Conservation (phyloP, 2,329 filamentous ascomycete species). For the Paecilomyces formosus region DNA sequence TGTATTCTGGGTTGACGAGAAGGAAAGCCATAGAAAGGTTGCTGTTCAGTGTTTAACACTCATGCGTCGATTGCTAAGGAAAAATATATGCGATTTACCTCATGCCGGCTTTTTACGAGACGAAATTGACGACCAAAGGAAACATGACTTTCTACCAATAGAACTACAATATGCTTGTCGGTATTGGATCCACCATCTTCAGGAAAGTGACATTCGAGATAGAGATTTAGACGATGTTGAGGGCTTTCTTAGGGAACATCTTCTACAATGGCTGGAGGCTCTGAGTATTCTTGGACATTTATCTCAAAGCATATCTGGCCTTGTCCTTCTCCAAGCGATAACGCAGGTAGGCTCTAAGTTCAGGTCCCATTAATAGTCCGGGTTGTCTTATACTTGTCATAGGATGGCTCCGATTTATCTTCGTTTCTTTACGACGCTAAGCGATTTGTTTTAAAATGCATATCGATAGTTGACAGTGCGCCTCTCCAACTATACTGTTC, state of each 20-base stretch:
- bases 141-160: conserved; percentile 5
- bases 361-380: background rate
- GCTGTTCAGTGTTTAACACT: background rate
- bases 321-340: background rate
- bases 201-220: conserved; percentile 3
- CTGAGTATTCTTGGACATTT: background rate
- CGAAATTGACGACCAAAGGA: background rate
- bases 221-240: conserved; percentile 1
- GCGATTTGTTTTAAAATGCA: background rate
- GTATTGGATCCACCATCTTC: conserved; percentile 14
- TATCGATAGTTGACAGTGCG: background rate
- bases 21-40: background rate
- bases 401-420: background rate
- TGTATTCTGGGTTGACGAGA: background rate
- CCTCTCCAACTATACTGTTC: conserved; percentile 1
- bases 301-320: background rate
- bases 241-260: background rate
- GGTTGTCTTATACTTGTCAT: background rate
- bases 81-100: background rate
- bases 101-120: background rate
- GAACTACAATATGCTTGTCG: conserved; percentile 13
- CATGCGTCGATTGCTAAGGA: background rate
- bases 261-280: conserved; percentile 1
- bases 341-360: background rate
- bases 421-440: background rate